phyloP scores from a whole-genome alignment of 768 basidiomycete genomes.

The Russula brevipes region DNA sequence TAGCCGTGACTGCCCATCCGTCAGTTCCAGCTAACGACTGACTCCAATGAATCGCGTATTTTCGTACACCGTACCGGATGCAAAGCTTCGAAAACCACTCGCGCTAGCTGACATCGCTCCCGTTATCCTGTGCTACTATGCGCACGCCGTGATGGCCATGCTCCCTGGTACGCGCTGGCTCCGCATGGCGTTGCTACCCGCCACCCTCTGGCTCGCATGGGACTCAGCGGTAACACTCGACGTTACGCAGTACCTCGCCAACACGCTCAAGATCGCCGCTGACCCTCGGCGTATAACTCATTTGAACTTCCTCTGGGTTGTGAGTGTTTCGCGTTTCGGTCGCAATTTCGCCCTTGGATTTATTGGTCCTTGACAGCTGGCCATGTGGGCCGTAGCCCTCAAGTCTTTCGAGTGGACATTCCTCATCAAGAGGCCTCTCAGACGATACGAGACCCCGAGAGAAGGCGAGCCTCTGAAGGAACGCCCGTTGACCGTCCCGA shows the following conservation, averaged over 20 bases:
- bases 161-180: not conserved
- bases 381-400: conserved; percentile 6
- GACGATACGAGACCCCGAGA: conserved; percentile 4
- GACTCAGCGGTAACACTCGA: not conserved
- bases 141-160: not conserved
- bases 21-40: not conserved
- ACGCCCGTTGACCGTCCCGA: not conserved
- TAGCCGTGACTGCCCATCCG: not conserved
- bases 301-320: conserved; percentile 14
- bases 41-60: not conserved
- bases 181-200: not conserved
- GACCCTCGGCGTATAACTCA: conserved; percentile 8
- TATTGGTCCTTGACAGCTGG: conserved; percentile 1
- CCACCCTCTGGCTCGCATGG: not conserved
- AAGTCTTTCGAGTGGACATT: conserved; percentile 21
- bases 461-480: not conserved
- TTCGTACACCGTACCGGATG: conserved; percentile 11
- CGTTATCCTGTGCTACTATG: not conserved
- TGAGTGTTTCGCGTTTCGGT: not conserved
- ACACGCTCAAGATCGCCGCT: not conserved
- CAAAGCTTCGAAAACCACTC: not conserved
- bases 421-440: conserved; percentile 2
- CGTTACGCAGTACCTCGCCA: not conserved
- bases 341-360: not conserved
- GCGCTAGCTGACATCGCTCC: not conserved